Evolutionary conservation across 2,329 filamentous ascomycete species (phyloP), one percentile per base, ranked within the genome.

Genomic region (Ophiocordyceps camponoti-rufipedis): DNA sequence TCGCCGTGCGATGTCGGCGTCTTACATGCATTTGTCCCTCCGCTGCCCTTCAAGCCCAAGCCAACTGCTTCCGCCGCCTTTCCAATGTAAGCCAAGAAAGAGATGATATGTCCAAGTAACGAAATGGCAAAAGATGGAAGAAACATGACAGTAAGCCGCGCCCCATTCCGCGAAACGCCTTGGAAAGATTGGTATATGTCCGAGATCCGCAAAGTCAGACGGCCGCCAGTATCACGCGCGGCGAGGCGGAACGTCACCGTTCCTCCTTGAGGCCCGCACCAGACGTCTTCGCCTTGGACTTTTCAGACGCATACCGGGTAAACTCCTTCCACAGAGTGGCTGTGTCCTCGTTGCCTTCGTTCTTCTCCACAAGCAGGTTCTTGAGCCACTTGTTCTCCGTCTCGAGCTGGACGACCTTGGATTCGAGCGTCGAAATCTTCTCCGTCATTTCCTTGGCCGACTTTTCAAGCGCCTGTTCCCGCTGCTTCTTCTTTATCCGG

Each of bases 401-500:
- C 66, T 86, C 81, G n/a, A 89, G 73, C 56, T 86, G 80, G 47
- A 74, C 73, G 46, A 91, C 80, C 48, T 78, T 77, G 55, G 72
- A 72, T 63, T 93, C 84, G 7, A 94, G 71, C 16, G 70, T 68
- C 16, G 75, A 69, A 44, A 88, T 82, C 65, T 87, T 87, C 42
- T 91, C 83, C 28, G 76, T 76, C 65, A 89, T 84, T 53, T 93
- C 86, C 62, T 87, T 86, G 55, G 85, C 80, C 4, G 78, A 81
- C 56, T 78, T 78, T 62, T 89, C 85, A 45, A 93, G 76, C 9
- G 84, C 82, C 62, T 88, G 83, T 68, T 94, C 86, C 44, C 86
- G 81, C 66, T 91, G 85, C 76, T 94, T 94, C 80, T 94, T 94
- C 78, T 94, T 94, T 59, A 91, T 78, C 48, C 86, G 82, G 72